Percentiles rank a stretch among this genome's conserved stretches.
phyloP scores from a whole-genome alignment of 768 basidiomycete genomes.

The Agrocybe pediades region DNA sequence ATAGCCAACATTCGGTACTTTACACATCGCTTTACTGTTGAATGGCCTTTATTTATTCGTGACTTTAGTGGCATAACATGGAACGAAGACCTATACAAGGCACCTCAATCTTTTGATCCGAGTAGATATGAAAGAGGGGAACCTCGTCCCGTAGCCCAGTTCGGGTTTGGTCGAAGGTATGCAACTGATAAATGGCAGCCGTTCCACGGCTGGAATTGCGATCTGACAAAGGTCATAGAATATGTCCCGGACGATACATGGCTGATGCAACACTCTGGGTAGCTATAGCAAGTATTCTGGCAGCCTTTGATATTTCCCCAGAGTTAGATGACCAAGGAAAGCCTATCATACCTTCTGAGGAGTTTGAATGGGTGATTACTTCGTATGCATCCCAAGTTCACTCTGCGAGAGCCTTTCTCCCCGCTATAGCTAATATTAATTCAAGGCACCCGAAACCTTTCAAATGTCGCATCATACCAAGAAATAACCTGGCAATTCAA shows the following conservation, averaged over 20 bases:
- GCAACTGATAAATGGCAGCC: too few species aligned
- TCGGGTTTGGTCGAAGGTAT: constrained; percentile 30
- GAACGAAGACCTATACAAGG: constrained; percentile 22
- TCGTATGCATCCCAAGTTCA: constrained; percentile 25
- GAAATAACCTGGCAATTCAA: too few species aligned
- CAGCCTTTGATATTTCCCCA: constrained; percentile 27
- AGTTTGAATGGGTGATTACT: constrained; percentile 32
- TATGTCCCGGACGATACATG: constrained; percentile 43
- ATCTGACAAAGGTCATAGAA: too few species aligned
- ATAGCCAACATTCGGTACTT: constrained; percentile 25
- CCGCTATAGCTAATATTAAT: neutral
- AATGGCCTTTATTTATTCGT: neutral
- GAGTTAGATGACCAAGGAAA: constrained; percentile 14
- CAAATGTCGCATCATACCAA: constrained; percentile 24
- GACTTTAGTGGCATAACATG: constrained; percentile 25
- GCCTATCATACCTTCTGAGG: constrained; percentile 32
- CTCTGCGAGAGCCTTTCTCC: neutral
- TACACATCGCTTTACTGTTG: neutral
- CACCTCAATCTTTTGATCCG: constrained; percentile 25
- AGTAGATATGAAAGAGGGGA: constrained; percentile 27
- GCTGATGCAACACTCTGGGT: constrained; percentile 42
- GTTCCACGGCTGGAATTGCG: too few species aligned
- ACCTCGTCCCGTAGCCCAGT: constrained; percentile 21
- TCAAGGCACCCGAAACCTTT: constrained; percentile 31
- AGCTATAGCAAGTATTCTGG: constrained; percentile 26